Base-by-base conservation (phyloP, 805 yeast genomes). In the Candida sakaeoensis region DNA sequence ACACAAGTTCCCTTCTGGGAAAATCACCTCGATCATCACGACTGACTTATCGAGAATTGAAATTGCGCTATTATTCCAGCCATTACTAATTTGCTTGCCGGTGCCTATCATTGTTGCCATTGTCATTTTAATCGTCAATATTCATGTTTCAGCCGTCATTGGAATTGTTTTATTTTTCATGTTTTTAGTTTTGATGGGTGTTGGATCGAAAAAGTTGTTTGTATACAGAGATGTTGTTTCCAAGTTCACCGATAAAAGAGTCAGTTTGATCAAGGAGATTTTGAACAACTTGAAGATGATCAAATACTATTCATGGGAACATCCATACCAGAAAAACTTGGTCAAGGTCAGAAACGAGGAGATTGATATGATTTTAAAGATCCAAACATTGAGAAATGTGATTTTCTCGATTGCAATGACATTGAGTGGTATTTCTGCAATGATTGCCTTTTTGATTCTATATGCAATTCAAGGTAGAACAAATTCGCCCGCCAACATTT, bases 221-320 rank as follows among this genome's bases (percentile, higher is more conserved):
- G 53, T 42, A 2, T 65, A 70, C 45, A 75, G 95, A 52, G 65
- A 64, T 18, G 54, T 58, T 14, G 79, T 84, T 8, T 76, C 75
- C 42, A 61, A 60, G 3, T 72, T 65, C 52, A 88, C 95, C 2
- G 96, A 88, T 56, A 59, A 64, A 14, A 78, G 96, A 52, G 84
- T 88, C 16, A 70, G 75, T 28, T 65, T 75, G 30, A 79, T 86
- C 57, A 80, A 84, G 45, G 96, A 88, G 56, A 74, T 86, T 28
- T 64, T 89, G 45, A 78, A 74, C 53, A 78, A 82, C 46, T 74
- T 89, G 72, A 85, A 85, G 52, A 74, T 81, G 59, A 84, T 89
- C 57, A 88, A 89, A 63, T 83, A 74, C 56, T 88, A 87, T 56
- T 85, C 93, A 1, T 88, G 95, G 95, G 96, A 88, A 60, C 65